phyloP scores from a whole-genome alignment of 129 eudicot genomes.

The sunflower (Helianthus annuus) region HanXRQr2.0-SUNRISE NC_035443.2:182205677-182206176 shows the following conservation, averaged over 20 bases:
- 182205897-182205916: constrained; percentile 92
- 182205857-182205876: constrained; percentile 72
- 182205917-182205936: constrained; percentile 80
- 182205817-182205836: constrained; percentile 81
- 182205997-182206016: constrained; percentile 94
- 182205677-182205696: constrained; percentile 36
- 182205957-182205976: constrained; percentile 73
- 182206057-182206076: constrained; percentile 60
- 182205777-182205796: not conserved
- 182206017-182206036: constrained; percentile 88
- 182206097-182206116: constrained; percentile 79
- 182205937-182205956: constrained; percentile 88
- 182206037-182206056: constrained; percentile 91
- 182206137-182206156: constrained; percentile 71
- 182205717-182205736: not conserved
- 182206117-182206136: constrained; percentile 60
- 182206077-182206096: constrained; percentile 82
- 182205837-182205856: constrained; percentile 78
- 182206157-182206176: constrained; percentile 67
- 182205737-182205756: not conserved
- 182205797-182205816: not conserved
- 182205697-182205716: not conserved
- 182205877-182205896: constrained; percentile 90
- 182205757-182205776: too few relatives aligned
- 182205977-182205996: constrained; percentile 86